Base-by-base conservation (phyloP, 257 asterid species). In the Fraxinus anomala region DNA sequence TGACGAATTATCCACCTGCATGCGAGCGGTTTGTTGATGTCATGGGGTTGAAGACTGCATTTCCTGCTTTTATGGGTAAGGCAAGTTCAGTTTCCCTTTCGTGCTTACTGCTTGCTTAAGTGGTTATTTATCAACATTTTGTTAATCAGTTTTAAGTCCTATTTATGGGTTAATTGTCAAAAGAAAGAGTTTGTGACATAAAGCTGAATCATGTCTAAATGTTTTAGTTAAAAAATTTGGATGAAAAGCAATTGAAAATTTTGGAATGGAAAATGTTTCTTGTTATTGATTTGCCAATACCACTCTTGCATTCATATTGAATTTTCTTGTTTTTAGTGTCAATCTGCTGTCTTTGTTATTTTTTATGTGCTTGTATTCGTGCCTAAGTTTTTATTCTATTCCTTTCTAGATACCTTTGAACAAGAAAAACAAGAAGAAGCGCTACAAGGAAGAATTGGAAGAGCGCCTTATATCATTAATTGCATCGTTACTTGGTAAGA, bases 21-120 rank as follows among this genome's bases (percentile, higher is more conserved):
- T 96, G 99, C 70, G 99, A 96, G 85, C 87, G 99, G 82, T 96
- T 96, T 83, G 83, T 96, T 77, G 99, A 96, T 91, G 98, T 96
- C 51, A 89, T 92, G 97, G 99, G 98, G 68, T 84, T 96, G 80
- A 96, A 92, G 96, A 96, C 98, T 54, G 99, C 95, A 3, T 96
- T 96, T 85, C 99, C 99, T 31, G 99, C 99, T 88, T 96, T 93
- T 83, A 96, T 96, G 99, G 99, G 99, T 92, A 96, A 96, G 99
- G 99, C 96, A 96, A 96, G 99, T 96, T 75, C 88, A 79, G 26
- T 73, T 76, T 75, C 86, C 91, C 91, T 80, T 79, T 73, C 5
- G 36, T 78, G 6, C 33, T 26, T 24, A 63, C 39, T 75, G 69
- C 37, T 75, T 72, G 49, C 61, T 66, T 14, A 59, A 24, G 42